These are phyloP conservation scores for Kwoniella sp. DNA, from an alignment of 768 basidiomycete species.

Conservation along the genomic window DNA sequence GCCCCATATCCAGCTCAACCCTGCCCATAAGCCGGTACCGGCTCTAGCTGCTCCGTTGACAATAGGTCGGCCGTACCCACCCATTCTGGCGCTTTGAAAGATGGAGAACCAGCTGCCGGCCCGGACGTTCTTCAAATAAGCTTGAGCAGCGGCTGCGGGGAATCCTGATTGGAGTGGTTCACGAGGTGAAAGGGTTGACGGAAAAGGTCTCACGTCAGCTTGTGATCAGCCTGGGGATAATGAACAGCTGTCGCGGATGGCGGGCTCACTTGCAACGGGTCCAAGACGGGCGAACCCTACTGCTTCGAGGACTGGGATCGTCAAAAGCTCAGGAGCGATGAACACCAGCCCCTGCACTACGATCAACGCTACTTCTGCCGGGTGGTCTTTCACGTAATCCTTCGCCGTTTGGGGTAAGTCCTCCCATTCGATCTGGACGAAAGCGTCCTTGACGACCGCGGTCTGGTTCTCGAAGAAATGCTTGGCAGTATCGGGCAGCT, in stretches of 20 bases:
- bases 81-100: conserved; percentile 12
- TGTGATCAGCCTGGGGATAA: too few relatives aligned
- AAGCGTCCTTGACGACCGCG: background rate
- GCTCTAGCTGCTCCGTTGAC: background rate
- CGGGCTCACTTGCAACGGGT: background rate
- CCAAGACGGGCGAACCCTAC: background rate
- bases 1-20: background rate
- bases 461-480: background rate
- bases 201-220: background rate
- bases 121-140: background rate
- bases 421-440: background rate
- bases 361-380: background rate
- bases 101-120: conserved; percentile 1
- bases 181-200: background rate
- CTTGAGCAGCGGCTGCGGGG: conserved; percentile 6
- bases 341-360: background rate
- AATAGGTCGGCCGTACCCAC: conserved; percentile 4
- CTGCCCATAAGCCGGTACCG: conserved; percentile 1
- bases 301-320: background rate
- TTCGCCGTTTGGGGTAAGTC: background rate
- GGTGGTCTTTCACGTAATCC: background rate
- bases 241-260: too few relatives aligned
- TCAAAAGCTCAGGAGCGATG: background rate
- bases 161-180: background rate
- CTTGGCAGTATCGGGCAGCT: background rate